phyloP scores from a whole-genome alignment of 176 grass and related monocot species.

The Metroxylon sagu region DNA sequence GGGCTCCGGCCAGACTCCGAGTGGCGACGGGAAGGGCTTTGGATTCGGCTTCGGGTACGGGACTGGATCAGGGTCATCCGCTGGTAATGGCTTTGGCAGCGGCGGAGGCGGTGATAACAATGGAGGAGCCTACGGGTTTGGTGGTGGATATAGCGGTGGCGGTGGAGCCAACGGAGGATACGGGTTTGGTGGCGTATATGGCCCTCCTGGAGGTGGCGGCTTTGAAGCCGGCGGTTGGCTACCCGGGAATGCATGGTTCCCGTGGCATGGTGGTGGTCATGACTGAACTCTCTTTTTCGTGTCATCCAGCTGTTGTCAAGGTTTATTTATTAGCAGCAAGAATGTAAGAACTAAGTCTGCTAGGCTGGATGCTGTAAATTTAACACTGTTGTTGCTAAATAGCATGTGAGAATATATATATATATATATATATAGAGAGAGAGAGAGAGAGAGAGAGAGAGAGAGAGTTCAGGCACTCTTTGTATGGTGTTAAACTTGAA shows the following conservation, averaged over 20 bases:
- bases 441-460: no score
- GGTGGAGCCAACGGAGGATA: conserved; percentile 7
- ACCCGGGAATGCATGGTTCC: not conserved
- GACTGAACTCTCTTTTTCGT: no score
- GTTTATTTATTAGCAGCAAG: no score
- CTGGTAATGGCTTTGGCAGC: conserved; percentile 7
- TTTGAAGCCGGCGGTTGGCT: conserved; percentile 5
- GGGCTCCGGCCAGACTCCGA: conserved; percentile 29
- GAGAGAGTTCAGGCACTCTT: no score
- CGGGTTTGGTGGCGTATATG: not conserved
- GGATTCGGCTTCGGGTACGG: conserved; percentile 39
- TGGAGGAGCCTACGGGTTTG: conserved; percentile 19
- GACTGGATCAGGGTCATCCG: conserved; percentile 15
- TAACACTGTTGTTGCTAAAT: no score
- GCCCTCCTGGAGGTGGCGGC: conserved; percentile 13
- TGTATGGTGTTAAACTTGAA: no score
- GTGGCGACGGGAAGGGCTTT: conserved; percentile 15
- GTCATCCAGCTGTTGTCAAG: no score
- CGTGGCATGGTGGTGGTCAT: no score
- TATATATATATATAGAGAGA: no score
- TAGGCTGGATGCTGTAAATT: no score
- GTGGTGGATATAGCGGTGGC: conserved; percentile 10
- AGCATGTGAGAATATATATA: no score
- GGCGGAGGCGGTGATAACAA: conserved; percentile 17
- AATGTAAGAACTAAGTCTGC: no score